These are phyloP conservation scores for Sophora flavescens DNA, from an alignment of 306 rosid species.

Conservation along the genomic window DNA sequence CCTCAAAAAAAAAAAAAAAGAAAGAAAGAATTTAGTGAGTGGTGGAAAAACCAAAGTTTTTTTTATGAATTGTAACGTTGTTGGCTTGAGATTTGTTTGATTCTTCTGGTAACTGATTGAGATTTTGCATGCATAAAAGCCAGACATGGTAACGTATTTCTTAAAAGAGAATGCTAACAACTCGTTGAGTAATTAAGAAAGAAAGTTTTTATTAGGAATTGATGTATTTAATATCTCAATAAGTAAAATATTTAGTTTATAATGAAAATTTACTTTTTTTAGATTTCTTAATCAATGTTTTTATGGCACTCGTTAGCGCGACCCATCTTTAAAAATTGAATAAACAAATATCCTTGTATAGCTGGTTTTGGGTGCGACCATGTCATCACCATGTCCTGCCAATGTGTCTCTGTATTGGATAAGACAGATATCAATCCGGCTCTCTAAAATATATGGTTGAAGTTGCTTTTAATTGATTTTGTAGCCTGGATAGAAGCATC, in stretches of 20 bases:
- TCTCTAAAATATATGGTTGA: background rate
- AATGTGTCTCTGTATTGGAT: background rate
- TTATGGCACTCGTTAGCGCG: too few relatives aligned
- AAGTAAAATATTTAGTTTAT: too few relatives aligned
- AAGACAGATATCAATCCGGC: constrained; percentile 11
- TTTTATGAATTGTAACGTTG: constrained; percentile 27
- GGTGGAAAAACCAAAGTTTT: constrained; percentile 25
- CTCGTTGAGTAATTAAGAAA: too few relatives aligned
- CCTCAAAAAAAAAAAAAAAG: background rate
- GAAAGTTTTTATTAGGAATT: too few relatives aligned
- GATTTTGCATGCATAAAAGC: constrained; percentile 24
- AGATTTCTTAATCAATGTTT: too few relatives aligned
- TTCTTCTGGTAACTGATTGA: background rate
- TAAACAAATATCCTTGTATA: background rate
- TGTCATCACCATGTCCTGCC: constrained; percentile 3
- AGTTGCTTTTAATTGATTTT: constrained; percentile 14
- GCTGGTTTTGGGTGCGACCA: constrained; percentile 5
- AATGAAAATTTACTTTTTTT: too few relatives aligned
- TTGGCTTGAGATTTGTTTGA: constrained; percentile 14
- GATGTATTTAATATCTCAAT: too few relatives aligned
- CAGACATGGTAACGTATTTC: constrained; percentile 1
- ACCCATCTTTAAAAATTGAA: background rate
- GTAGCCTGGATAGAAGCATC: background rate
- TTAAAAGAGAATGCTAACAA: background rate
- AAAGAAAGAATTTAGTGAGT: background rate